Evolutionary conservation across 1,139 yeast genomes (phyloP).

Genomic region (Candida neerlandica): DNA sequence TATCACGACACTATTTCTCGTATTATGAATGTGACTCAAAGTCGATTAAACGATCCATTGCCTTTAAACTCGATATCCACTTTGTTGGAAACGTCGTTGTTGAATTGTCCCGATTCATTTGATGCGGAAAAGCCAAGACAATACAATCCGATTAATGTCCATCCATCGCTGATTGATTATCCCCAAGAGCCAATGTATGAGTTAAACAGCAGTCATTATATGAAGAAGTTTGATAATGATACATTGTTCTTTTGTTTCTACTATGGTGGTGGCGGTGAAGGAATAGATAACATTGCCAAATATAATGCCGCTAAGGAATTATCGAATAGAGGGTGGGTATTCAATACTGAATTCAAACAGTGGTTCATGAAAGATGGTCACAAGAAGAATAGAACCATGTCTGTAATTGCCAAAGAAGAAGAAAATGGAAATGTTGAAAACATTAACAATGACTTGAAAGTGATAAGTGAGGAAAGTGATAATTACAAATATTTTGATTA

Average conservation of each 20-base stretch:
- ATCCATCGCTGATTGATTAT: conserved; percentile 87
- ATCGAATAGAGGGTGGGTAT: conserved; percentile 83
- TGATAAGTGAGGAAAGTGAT: conserved; percentile 19
- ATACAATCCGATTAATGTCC: conserved; percentile 81
- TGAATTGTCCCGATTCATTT: conserved; percentile 91
- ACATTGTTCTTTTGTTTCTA: conserved; percentile 92
- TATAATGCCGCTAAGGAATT: conserved; percentile 85
- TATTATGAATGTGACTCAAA: conserved; percentile 33
- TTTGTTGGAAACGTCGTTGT: conserved; percentile 71
- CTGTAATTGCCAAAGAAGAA: conserved; percentile 38
- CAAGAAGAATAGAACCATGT: conserved; percentile 45
- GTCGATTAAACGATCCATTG: conserved; percentile 50
- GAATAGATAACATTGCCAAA: conserved; percentile 49
- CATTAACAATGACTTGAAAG: conserved; percentile 24
- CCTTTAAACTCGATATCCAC: conserved; percentile 58
- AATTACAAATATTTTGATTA: conserved; percentile 87
- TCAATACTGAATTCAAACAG: conserved; percentile 71
- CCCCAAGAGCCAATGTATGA: conserved; percentile 86
- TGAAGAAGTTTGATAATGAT: conserved; percentile 79
- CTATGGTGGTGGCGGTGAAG: conserved; percentile 47
- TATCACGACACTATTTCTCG: conserved; percentile 36
- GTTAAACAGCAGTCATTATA: conserved; percentile 51
- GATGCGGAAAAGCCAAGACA: conserved; percentile 86
- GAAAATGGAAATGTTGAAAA: conserved; percentile 18
- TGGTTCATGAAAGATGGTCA: conserved; percentile 74